phyloP scores from a whole-genome alignment of 2,329 filamentous ascomycete species.

The Aspergillus novofumigatus region DNA sequence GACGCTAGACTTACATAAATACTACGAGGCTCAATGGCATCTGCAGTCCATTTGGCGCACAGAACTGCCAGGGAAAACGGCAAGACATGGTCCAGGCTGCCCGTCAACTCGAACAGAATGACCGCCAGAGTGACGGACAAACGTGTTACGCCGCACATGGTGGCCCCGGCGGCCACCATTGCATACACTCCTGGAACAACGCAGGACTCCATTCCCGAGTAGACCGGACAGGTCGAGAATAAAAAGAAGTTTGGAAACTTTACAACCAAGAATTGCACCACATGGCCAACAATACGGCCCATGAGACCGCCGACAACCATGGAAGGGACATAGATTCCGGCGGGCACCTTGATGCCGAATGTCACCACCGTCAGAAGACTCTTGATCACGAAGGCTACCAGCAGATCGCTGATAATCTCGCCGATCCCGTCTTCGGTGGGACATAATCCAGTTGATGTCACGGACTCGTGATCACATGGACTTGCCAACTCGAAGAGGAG shows the following conservation, averaged over 20 bases:
- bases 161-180: constrained; percentile 87
- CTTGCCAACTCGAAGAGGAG: constrained; percentile 85
- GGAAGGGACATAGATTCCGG: constrained; percentile 95
- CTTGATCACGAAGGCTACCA: constrained; percentile 83
- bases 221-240: constrained; percentile 66
- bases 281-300: constrained; percentile 81
- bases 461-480: constrained; percentile 68
- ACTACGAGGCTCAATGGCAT: constrained; percentile 87
- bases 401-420: constrained; percentile 65
- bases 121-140: constrained; percentile 90
- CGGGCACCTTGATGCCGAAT: constrained; percentile 93
- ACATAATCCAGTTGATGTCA: constrained; percentile 71
- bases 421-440: constrained; percentile 74
- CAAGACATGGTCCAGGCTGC: constrained; percentile 88
- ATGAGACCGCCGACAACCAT: constrained; percentile 97
- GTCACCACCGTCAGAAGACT: constrained; percentile 82
- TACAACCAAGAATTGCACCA: constrained; percentile 76
- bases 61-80: constrained; percentile 90
- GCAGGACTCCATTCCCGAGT: constrained; percentile 68
- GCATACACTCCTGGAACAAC: constrained; percentile 97
- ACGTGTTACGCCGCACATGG: constrained; percentile 95
- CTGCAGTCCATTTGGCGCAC: constrained; percentile 97
- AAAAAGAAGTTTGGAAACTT: constrained; percentile 66
- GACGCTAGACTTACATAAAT: constrained; percentile 65
- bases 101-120: constrained; percentile 93